Percentiles rank a stretch among this genome's conserved stretches.
These are phyloP conservation scores for Boletus pseudo-olivaceus DNA, from an alignment of 768 basidiomycete species.

Conservation along the genomic window DNA sequence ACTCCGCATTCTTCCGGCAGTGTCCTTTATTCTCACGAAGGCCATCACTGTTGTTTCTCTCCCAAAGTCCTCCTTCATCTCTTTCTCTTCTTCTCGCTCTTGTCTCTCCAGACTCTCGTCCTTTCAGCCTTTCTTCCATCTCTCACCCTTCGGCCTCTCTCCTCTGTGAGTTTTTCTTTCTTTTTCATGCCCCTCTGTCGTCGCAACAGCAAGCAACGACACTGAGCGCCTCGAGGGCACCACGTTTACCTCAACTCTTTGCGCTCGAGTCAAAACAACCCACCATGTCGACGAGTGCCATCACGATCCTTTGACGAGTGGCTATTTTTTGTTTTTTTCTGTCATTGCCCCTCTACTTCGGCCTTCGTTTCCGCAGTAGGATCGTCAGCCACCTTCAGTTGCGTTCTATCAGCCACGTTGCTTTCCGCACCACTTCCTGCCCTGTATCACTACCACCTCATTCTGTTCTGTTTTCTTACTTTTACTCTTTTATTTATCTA, in stretches of 20 bases:
- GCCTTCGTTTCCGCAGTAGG: constrained; percentile 8
- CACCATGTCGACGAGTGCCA: neutral
- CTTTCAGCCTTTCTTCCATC: constrained; percentile 16
- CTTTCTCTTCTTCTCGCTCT: constrained; percentile 30
- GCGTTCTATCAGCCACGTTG: constrained; percentile 27
- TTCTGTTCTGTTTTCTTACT: constrained; percentile 13
- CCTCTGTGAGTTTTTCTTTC: constrained; percentile 23
- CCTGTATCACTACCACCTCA: constrained; percentile 20
- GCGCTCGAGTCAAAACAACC: constrained; percentile 3
- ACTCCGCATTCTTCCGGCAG: constrained; percentile 40
- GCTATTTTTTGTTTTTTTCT: neutral
- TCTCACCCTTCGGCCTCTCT: constrained; percentile 4
- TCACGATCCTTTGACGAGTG: constrained; percentile 1
- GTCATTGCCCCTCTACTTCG: neutral
- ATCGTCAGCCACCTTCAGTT: constrained; percentile 37
- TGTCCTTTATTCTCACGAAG: constrained; percentile 35
- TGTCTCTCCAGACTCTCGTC: constrained; percentile 23
- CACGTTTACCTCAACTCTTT: constrained; percentile 24
- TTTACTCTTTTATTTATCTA: constrained; percentile 3
- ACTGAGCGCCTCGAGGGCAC: constrained; percentile 26
- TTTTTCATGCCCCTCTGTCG: neutral
- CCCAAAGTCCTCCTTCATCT: constrained; percentile 29
- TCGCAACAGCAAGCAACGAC: constrained; percentile 11
- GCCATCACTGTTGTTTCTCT: constrained; percentile 44
- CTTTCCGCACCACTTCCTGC: constrained; percentile 31